Percentiles rank a stretch among this genome's conserved stretches.
Evolutionary conservation across 2,329 filamentous ascomycete species (phyloP).

Genomic region (Hypoxylon sp.): DNA sequence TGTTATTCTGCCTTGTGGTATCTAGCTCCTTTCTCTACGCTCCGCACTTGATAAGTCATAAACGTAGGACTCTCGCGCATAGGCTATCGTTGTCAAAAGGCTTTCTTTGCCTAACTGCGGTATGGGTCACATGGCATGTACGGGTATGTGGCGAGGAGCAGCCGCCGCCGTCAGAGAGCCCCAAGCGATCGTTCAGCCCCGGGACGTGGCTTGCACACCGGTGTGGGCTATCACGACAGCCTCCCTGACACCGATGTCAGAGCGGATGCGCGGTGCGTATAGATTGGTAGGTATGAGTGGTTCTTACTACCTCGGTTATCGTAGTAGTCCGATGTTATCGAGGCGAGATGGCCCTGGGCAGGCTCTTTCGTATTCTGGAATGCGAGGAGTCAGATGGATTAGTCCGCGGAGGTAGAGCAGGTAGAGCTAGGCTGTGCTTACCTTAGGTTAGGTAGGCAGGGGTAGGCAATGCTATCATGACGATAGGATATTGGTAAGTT

Average conservation of each 20-base stretch:
- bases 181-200: constrained; percentile 6
- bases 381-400: not conserved
- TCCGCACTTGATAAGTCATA: not conserved
- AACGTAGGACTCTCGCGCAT: not conserved
- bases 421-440: not conserved
- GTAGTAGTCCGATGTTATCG: not conserved
- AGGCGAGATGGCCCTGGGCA: not conserved
- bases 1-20: no score
- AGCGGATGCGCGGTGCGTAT: not conserved
- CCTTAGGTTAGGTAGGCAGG: not conserved
- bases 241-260: not conserved
- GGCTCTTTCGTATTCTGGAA: not conserved
- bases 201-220: constrained; percentile 6
- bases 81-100: not conserved
- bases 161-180: not conserved
- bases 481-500: not conserved
- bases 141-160: not conserved
- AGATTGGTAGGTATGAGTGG: not conserved
- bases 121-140: not conserved
- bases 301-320: not conserved
- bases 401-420: not conserved
- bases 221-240: constrained; percentile 2
- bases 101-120: not conserved
- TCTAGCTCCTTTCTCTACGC: not conserved
- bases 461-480: not conserved